These are phyloP conservation scores for Haematococcus lacustris DNA, from an alignment of 139 green algal genomes.

Conservation along the genomic window DNA sequence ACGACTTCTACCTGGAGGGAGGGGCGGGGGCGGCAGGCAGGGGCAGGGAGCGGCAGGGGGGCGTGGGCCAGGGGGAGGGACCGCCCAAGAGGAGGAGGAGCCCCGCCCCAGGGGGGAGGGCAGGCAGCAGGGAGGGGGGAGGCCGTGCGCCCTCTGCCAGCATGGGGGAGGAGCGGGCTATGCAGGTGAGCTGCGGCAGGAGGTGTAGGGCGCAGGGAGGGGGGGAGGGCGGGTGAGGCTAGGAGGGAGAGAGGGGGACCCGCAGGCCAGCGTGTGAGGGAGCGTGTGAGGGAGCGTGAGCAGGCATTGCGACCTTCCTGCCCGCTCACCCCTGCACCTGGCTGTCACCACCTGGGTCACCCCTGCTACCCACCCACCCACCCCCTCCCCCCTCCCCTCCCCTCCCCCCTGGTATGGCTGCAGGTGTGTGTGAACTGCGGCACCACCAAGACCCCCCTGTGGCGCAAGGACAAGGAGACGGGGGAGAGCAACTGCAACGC, in stretches of 20 bases:
- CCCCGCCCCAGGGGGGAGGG: no score
- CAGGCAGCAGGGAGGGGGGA: no score
- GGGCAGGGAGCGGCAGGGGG: no score
- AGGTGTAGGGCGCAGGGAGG: background rate
- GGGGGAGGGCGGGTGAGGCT: background rate
- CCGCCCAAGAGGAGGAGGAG: no score
- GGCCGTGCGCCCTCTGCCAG: background rate
- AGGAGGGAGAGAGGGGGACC: background rate
- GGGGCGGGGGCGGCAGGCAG: no score
- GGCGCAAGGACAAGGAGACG: constrained; percentile 28
- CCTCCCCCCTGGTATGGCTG: no score
- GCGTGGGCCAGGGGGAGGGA: no score
- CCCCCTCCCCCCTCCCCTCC: background rate
- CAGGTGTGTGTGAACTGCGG: constrained; percentile 22
- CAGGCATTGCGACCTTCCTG: no score
- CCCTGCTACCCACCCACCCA: no score
- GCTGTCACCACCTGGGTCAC: background rate
- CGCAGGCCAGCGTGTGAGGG: background rate
- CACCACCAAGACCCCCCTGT: constrained; percentile 26
- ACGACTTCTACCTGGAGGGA: no score
- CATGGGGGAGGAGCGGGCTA: background rate
- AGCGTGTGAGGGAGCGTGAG: background rate
- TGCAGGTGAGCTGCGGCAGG: background rate
- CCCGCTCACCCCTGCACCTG: no score
- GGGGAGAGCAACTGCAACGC: constrained; percentile 35